Base-by-base conservation (phyloP, 1,284 basidiomycete genomes). In the Irpex sp. region DNA sequence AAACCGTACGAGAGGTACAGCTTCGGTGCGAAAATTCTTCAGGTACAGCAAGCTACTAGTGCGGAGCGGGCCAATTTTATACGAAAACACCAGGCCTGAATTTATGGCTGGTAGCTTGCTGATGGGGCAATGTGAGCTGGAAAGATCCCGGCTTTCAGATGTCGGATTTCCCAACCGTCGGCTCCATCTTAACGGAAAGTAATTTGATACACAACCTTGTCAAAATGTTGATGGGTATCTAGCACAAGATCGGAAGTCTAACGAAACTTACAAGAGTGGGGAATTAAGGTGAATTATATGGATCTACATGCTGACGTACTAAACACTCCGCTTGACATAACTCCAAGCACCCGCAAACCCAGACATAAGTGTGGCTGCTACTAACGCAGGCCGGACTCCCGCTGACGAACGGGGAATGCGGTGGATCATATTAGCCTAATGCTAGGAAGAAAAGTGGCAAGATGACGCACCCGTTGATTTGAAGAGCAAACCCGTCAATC, bases 271-370 rank as follows among this genome's bases (percentile, higher is more conserved):
- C 70, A 61, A 65, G 60, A 46, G 39, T 46, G 66, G 66, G 68
- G 67, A 63, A 63, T 69, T 71, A 69, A 66, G 62, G 64, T 69
- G 68, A 69, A 75, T 74, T 55, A 65, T 62, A 65, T 15, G 39
- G 58, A 26, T 51, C 54, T 57, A 63, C 33, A 54, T 72, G 75
- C 68, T 73, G 68, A 67, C 66, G 69, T 61, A 64, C 81, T 77
- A 84, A 79, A 92, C 83, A 73, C 81, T 87, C 77, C 85, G 89
- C 84, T 97, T 97, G 77, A 94, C 86, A 79, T 88, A 89, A 78
- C 94, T 95, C 95, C 96, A 98, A 64, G 89, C 78, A 63, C 94
- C 95, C 66, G 95, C 95, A 71, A 89, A 81, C 66, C 86, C 91
- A 69, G 95, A 95, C 79, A 96, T 91, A 70, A 98, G 79, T 61